A percentile compares a stretch with the other conserved stretches of the same genome.
phyloP scores from a whole-genome alignment of 352 stramenopile species.

The Peronospora belbahrii region DNA sequence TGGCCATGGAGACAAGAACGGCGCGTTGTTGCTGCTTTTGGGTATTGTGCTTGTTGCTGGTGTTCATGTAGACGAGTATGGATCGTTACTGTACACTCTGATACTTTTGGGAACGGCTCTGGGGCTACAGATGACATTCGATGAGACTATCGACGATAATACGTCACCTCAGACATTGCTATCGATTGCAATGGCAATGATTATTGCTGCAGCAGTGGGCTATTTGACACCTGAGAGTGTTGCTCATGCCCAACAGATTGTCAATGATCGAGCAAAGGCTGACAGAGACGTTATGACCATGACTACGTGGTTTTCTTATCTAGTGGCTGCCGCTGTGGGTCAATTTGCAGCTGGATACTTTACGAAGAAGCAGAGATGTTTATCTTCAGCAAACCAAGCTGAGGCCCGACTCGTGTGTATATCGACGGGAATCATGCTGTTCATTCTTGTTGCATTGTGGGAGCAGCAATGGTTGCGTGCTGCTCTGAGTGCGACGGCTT shows the following conservation, averaged over 20 bases:
- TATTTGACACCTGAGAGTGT: conserved; percentile 23
- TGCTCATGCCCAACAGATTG: conserved; percentile 23
- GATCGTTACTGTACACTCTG: conserved; percentile 48
- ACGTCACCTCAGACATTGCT: conserved; percentile 22
- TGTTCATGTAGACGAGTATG: conserved; percentile 54
- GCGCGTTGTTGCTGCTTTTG: conserved; percentile 32
- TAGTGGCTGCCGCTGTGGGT: conserved; percentile 8
- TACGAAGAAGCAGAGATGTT: conserved; percentile 7
- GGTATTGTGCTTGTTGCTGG: conserved; percentile 56
- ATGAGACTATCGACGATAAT: conserved; percentile 17
- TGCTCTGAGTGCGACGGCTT: conserved; percentile 26
- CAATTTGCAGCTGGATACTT: conserved; percentile 16
- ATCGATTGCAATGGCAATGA: conserved; percentile 26
- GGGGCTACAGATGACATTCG: conserved; percentile 21
- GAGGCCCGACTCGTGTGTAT: conserved; percentile 35
- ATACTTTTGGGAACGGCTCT: conserved; percentile 39
- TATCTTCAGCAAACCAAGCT: conserved; percentile 20
- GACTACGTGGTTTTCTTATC: conserved; percentile 18
- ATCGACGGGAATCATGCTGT: conserved; percentile 32
- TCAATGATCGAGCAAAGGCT: conserved; percentile 20
- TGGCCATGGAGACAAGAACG: conserved; percentile 5
- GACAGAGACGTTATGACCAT: conserved; percentile 16
- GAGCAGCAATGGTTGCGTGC: conserved; percentile 51
- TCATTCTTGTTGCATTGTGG: conserved; percentile 29
- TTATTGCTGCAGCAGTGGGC: conserved; percentile 27